Percentiles rank a stretch among this genome's conserved stretches.
These are phyloP conservation scores for Saccharomycopsis hybrid DNA, from an alignment of 1,139 yeast genomes.

Conservation along the genomic window DNA sequence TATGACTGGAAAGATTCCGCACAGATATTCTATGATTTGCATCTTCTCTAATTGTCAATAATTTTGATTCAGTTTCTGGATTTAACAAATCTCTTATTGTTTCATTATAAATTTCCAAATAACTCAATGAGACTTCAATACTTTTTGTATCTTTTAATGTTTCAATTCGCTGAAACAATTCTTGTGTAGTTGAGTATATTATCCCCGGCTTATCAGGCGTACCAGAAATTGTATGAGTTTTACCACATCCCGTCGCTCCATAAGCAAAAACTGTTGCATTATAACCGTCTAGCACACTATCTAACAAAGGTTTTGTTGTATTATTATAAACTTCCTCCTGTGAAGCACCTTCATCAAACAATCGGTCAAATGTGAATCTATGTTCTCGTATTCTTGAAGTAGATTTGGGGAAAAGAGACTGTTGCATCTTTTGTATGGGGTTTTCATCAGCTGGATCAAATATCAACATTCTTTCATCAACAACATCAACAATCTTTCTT, in stretches of 20 bases:
- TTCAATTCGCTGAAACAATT: constrained; percentile 58
- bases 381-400: constrained; percentile 44
- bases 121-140: constrained; percentile 62
- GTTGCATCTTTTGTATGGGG: constrained; percentile 58
- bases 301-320: constrained; percentile 69
- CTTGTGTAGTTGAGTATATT: constrained; percentile 72
- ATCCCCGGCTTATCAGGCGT: constrained; percentile 70
- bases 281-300: constrained; percentile 72
- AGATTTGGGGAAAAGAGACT: constrained; percentile 44
- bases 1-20: constrained; percentile 62
- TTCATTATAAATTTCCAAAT: constrained; percentile 86
- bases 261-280: constrained; percentile 94
- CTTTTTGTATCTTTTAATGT: constrained; percentile 46
- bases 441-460: constrained; percentile 72
- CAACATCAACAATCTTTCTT: constrained; percentile 71
- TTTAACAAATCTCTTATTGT: constrained; percentile 71
- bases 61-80: constrained; percentile 39
- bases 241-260: constrained; percentile 99
- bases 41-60: constrained; percentile 65
- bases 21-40: constrained; percentile 62
- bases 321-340: constrained; percentile 63
- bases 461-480: constrained; percentile 81
- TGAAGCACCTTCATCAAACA: constrained; percentile 58
- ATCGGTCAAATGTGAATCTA: constrained; percentile 72
- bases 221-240: constrained; percentile 87